Conservation (phyloP, 139 green algal genomes). For the Spirogloea muscicola region DNA sequence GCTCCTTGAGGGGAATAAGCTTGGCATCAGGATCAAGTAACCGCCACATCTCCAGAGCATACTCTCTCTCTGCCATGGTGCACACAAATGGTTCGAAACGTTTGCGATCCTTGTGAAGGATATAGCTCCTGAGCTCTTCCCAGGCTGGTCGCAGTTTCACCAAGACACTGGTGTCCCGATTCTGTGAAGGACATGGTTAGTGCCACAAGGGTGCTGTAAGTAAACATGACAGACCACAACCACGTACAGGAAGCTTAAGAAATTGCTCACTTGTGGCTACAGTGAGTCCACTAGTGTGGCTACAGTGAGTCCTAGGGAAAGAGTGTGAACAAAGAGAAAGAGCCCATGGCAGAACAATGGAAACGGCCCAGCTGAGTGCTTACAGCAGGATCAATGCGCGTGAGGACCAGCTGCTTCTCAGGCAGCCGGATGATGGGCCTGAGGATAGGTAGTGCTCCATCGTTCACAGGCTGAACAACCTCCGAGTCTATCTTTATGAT, state of each 20-base stretch:
- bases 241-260: no score
- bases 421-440: constrained; percentile 33
- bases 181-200: no score
- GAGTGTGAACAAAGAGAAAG: no score
- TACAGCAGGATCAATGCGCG: constrained; percentile 28
- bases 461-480: neutral
- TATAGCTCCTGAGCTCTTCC: constrained; percentile 40
- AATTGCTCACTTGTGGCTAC: no score
- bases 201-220: no score
- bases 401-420: constrained; percentile 28
- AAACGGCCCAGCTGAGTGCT: no score
- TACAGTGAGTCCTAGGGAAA: no score
- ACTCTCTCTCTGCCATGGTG: constrained; percentile 49
- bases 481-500: constrained; percentile 14
- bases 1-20: constrained; percentile 24
- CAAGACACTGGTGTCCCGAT: constrained; percentile 43
- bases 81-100: constrained; percentile 51
- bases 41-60: constrained; percentile 52
- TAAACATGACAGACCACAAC: no score
- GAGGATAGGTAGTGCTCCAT: constrained; percentile 4
- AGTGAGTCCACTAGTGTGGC: no score
- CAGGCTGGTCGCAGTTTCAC: constrained; percentile 32
- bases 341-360: no score
- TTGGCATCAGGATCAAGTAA: constrained; percentile 39
- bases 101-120: constrained; percentile 26